Evolutionary conservation across 805 yeast species (phyloP).

Genomic region (Schizosaccharomyces octosporus): DNA sequence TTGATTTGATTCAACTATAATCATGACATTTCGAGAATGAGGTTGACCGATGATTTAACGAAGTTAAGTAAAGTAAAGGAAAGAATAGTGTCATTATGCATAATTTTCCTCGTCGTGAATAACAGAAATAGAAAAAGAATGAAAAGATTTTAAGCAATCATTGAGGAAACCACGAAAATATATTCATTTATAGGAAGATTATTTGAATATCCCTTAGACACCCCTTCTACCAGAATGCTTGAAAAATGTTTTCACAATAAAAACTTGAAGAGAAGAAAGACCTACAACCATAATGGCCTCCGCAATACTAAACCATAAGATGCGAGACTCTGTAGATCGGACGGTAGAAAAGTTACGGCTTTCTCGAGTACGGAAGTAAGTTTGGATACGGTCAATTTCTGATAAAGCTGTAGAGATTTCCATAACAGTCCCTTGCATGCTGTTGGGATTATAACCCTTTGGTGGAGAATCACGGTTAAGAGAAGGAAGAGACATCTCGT

Average conservation of each 20-base stretch:
- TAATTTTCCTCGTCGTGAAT: no score
- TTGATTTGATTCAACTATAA: no score
- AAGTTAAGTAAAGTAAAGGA: no score
- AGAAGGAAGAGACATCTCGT: slow-evolving; percentile 22
- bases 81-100: no score
- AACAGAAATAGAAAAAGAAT: no score
- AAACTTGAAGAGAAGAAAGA: slow-evolving; percentile 52
- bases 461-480: slow-evolving; percentile 6
- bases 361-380: slow-evolving; percentile 73
- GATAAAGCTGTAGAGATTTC: slow-evolving; percentile 11
- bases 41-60: no score
- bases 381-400: slow-evolving; percentile 19
- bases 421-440: slow-evolving; percentile 13
- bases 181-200: neutral
- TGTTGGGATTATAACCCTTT: slow-evolving; percentile 6
- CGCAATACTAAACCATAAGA: slow-evolving; percentile 48
- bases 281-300: slow-evolving; percentile 54
- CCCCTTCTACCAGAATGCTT: slow-evolving; percentile 14
- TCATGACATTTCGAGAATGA: no score
- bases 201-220: neutral
- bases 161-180: neutral
- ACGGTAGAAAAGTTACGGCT: slow-evolving; percentile 79
- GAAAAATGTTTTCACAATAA: slow-evolving; percentile 65
- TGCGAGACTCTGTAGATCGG: slow-evolving; percentile 48
- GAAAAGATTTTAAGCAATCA: neutral